Conservation (phyloP, 2,329 filamentous ascomycete genomes). For the Thelonectria rubi region DNA sequence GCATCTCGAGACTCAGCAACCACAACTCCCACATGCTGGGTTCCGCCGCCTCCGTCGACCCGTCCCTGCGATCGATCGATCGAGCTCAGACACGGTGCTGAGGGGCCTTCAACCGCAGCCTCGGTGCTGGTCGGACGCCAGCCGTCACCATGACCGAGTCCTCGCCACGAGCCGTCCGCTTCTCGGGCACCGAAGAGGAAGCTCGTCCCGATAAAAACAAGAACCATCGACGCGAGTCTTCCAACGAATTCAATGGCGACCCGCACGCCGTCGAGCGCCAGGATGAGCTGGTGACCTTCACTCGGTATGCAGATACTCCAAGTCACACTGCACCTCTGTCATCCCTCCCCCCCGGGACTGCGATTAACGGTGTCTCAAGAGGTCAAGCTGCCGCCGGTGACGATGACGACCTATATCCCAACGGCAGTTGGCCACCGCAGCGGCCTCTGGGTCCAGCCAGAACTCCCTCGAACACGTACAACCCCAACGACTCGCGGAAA, state of each 20-base stretch:
- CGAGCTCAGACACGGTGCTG: slow-evolving; percentile 31
- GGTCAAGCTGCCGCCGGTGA: slow-evolving; percentile 46
- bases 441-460: slow-evolving; percentile 74
- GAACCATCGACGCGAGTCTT: slow-evolving; percentile 46
- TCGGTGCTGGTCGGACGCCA: slow-evolving; percentile 30
- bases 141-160: slow-evolving; percentile 53
- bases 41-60: slow-evolving; percentile 13
- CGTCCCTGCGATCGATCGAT: slow-evolving; percentile 21
- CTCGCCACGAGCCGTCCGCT: slow-evolving; percentile 65
- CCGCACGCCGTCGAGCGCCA: slow-evolving; percentile 58
- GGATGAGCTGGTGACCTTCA: slow-evolving; percentile 57
- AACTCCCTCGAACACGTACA: slow-evolving; percentile 83
- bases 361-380: slow-evolving; percentile 54
- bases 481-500: slow-evolving; percentile 69
- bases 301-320: slow-evolving; percentile 54
- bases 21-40: slow-evolving; percentile 23
- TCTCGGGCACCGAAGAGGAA: slow-evolving; percentile 60
- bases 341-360: slow-evolving; percentile 52
- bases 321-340: slow-evolving; percentile 53
- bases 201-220: slow-evolving; percentile 54
- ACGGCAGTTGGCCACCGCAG: slow-evolving; percentile 63
- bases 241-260: slow-evolving; percentile 48
- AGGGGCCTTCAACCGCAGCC: slow-evolving; percentile 34
- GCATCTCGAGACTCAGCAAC: slow-evolving; percentile 29
- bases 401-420: slow-evolving; percentile 43